Evolutionary conservation across 1,139 yeast species (phyloP), one percentile per base, ranked within the genome.

Genomic region (Sugiyamaella paludigena): DNA sequence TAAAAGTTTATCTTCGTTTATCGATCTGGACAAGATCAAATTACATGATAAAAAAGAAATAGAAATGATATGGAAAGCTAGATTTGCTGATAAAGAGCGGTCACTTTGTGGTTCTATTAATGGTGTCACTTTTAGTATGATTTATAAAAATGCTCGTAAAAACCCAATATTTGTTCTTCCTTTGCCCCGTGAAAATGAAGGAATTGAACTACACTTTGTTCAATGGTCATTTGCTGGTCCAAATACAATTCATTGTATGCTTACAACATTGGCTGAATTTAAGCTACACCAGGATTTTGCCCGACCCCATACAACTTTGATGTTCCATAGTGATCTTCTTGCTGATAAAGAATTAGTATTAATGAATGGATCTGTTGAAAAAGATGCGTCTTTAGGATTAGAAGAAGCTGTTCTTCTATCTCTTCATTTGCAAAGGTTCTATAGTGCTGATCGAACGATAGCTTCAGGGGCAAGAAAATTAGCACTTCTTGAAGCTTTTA

Each of bases 161-260:
- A 81, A 84, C 64, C 96, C 96, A 12, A 77, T 81, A 42, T 73
- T 73, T 54, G 68, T 73, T 42, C 61, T 73, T 38, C 77, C 77
- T 3, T 59, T 74, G 37, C 75, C 81, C 3, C 74, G 64, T 42
- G 65, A 64, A 45, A 61, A 73, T 39, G 77, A 74, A 37, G 73
- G 88, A 68, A 55, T 84, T 59, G 98, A 92, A 67, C 77, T 92
- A 73, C 97, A 92, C 65, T 89, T 85, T 65, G 81, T 89, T 15
- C 98, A 94, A 69, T 94, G 98, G 98, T 76, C 83, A 15, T 87
- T 89, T 67, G 92, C 85, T 1, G 96, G 95, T 0, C 84, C 88
- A 7, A 63, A 81, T 37, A 91, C 98, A 4, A 75, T 88, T 2
- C 96, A 94, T 69, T 87, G 96, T 66, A 78, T 94, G 79, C 74